Evolutionary conservation across 23 red algal species (phyloP), one percentile per base, ranked within the genome.

Genomic region (Pyropia yezoensis): DNA sequence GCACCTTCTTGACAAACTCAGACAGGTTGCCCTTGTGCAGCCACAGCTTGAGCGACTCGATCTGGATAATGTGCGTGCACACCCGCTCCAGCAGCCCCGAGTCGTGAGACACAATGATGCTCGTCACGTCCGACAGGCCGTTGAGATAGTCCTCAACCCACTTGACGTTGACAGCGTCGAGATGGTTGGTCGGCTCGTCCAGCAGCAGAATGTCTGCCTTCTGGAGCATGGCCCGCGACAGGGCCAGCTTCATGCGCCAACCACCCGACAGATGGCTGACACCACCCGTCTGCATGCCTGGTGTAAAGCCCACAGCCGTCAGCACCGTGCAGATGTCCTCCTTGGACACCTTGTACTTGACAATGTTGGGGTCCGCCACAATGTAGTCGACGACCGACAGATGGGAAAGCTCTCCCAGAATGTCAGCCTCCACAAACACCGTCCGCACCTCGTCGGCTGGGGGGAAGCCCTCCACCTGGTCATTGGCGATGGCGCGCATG

Each of bases 101-200:
- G 69, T 97, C 93, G 67, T 97, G 93, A 1, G 93, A 97, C 22
- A 89, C 84, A 15, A 97, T 80, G 69, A 89, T 86, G 16, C 61
- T 69, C 18, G 85, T 90, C 14, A 97, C 85, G n/a, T 81, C 83
- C 28, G 75, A 73, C 51, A 87, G 78, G 32, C 67, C 73, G 16
- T 82, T 78, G 17, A 97, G 50, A 25, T 89, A 97, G 26, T 90
- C 71, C 54, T 87, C 93, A 20, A 97, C 76, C 93, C 93, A 97
- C 77, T 89, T 86, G 18, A 97, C 78, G 8, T 87, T 89, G 45
- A 90, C 69, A 50, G 82, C 85, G 63, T 97, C 93, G 15, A 97
- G 70, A 81, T 97, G 93, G 61, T 97, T 97, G 15, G 81, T 97
- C 3, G 93, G 83, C 58, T 97, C 93, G 85, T 97, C 93, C 19